phyloP scores from a whole-genome alignment of 176 grass and related monocot genomes.

The Bonia amplexicaulis region DNA sequence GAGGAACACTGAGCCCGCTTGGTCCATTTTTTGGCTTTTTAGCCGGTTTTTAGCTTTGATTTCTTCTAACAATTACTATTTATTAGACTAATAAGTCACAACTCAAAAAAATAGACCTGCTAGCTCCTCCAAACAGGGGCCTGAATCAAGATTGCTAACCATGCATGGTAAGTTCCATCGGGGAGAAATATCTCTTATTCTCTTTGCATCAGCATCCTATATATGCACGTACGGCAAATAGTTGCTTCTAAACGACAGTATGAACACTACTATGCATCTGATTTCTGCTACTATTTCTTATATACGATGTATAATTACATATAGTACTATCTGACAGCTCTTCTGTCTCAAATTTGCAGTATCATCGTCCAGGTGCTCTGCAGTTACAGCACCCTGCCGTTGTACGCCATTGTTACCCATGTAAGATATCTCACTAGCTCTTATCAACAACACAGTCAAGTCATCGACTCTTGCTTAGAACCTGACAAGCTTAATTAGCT shows the following conservation, averaged over 20 bases:
- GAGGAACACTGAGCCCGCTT: not conserved
- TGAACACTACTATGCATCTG: not conserved
- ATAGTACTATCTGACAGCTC: not conserved
- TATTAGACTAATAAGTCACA: too few species aligned
- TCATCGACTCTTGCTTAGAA: not conserved
- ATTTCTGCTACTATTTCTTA: not conserved
- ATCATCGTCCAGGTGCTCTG: constrained; percentile 53
- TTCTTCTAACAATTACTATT: too few species aligned
- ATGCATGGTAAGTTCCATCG: not conserved
- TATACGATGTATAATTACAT: not conserved
- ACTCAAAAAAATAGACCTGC: too few species aligned
- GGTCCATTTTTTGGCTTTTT: too few species aligned
- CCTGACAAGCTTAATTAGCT: not conserved
- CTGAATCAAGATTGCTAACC: not conserved
- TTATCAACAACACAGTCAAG: not conserved
- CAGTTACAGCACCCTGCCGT: constrained; percentile 69
- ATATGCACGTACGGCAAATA: not conserved
- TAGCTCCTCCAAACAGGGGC: not conserved
- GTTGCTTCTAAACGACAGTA: not conserved
- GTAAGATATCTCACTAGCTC: constrained; percentile 9
- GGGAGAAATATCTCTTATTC: not conserved
- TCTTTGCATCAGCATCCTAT: not conserved
- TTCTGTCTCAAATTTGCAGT: constrained; percentile 22
- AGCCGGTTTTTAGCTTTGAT: too few species aligned
- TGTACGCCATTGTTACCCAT: constrained; percentile 63